Base-by-base conservation (phyloP, 2,329 filamentous ascomycete genomes). In the Phyllosticta citribraziliensis region DNA sequence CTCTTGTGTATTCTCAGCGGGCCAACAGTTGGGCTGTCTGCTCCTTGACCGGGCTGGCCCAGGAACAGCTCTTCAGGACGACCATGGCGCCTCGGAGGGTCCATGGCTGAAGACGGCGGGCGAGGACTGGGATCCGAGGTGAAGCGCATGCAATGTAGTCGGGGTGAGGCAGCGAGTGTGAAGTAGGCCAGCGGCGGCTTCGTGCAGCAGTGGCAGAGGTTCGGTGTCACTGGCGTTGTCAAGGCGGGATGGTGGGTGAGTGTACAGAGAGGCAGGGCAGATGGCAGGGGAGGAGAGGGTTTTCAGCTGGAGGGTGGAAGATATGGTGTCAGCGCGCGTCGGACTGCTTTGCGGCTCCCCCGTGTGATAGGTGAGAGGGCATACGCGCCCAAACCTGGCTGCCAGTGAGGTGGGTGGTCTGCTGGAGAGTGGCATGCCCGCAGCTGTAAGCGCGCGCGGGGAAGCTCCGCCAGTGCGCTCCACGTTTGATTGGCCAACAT, bases 1-100 rank as follows among this genome's bases (percentile, higher is more conserved):
- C 87, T 85, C 74, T 95, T 95, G 78, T 87, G 87, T 72, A 96
- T 95, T 70, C 90, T 85, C 75, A 96, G 76, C 63, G 91, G 91
- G 69, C 89, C 89, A 67, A 96, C 83, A 19, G 88, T 89, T 62
- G 91, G 89, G 68, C 89, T 91, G 68, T 91, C 85, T 54, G 75
- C 74, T 60, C 74, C 76, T 57, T 73, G 68, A 53, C 60, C 54
- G 35, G 65, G 57, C 70, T 75, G 64, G 52, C 80, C 74, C 65
- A 95, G 82, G 77, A 95, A 93, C 78, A 95, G 87, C 80, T 93
- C 87, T 30, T 91, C 88, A 25, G 87, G 84, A 67, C 87, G 79
- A 68, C 87, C 87, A 70, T 87, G 84, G 67, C 76, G 79, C 70
- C 75, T 69, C 69, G 68, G 61, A 71, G 72, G 74, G 71, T 81